Base-by-base conservation (phyloP, 2,329 filamentous ascomycete genomes). In the Fusarium tricinctum region DNA sequence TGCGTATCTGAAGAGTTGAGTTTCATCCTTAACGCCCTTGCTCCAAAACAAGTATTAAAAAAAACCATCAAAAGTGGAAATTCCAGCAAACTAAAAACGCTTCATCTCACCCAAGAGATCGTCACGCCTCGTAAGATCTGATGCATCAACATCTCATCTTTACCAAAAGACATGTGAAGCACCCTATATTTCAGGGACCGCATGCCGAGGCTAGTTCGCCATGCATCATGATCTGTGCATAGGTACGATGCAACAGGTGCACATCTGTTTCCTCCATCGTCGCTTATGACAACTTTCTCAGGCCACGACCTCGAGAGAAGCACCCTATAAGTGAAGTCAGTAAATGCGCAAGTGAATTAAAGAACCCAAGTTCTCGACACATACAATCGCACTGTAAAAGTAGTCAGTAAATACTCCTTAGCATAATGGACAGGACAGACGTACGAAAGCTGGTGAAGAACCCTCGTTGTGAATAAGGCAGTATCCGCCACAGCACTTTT, bases 381-480 rank as follows among this genome's bases (percentile, higher is more conserved):
- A 57, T 80, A 85, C 83, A 85, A 54, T 85, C 83, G 66, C 83
- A 85, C 82, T 84, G 58, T 17, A 54, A 30, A 26, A 12, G 35
- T 22, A 10, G 71, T 82, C 73, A 81, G 79, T 64, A 63, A 46
- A 39, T 15, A 10, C 17, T 58, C 38, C 17, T 33, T n/a, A 6
- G 17, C 5, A 33, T 17, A 10, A 5, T 19, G 13, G 12, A 22
- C 3, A 30, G 28, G 35, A 15, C 47, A n/a, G 26, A 80, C 84
- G 81, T 75, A 87, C 85, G 70, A 82, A 78, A 35, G 84, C 89
- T n/a, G 84, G 80, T 14, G 90, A 92, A 40, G 91, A 95, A 17
- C 92, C 92, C 70, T 94, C 92, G 70, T 97, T 94, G 76, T 97
- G 93, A 57, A 91, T 85, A 63, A 91, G 85, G 78, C 94, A 97